phyloP scores from a whole-genome alignment of 75 land plant species.

The Pinus albicaulis region DNA sequence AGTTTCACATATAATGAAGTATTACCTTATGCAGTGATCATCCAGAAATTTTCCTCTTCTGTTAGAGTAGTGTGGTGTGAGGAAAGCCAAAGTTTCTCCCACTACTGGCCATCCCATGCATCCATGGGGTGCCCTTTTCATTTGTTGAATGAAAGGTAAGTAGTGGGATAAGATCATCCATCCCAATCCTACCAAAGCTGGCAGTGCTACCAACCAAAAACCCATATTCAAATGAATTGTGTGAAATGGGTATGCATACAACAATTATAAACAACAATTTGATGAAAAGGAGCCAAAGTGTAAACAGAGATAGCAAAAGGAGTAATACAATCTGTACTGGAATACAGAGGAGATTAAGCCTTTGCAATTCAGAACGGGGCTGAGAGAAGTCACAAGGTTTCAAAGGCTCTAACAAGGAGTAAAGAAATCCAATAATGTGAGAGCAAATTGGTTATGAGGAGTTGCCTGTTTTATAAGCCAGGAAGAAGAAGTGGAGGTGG shows the following conservation, averaged over 20 bases:
- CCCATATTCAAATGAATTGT: background rate
- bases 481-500: no score
- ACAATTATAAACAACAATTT: background rate
- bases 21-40: slow-evolving; percentile 40
- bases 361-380: background rate
- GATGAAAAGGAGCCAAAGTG: background rate
- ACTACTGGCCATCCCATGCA: slow-evolving; percentile 68
- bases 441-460: background rate
- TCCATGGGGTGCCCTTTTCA: slow-evolving; percentile 34
- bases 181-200: background rate
- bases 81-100: slow-evolving; percentile 62
- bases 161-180: slow-evolving; percentile 6
- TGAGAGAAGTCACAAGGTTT: background rate
- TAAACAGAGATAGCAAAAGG: background rate
- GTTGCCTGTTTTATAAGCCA: no score
- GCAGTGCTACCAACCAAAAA: slow-evolving; percentile 2
- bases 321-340: background rate
- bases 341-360: background rate
- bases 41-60: slow-evolving; percentile 38
- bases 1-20: no score
- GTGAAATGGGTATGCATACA: background rate
- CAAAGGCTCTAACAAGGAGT: background rate
- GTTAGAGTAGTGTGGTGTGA: slow-evolving; percentile 46
- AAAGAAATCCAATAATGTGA: background rate
- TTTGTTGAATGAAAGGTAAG: background rate